phyloP scores from a whole-genome alignment of 768 basidiomycete genomes.

The Scleroderma bovista region DNA sequence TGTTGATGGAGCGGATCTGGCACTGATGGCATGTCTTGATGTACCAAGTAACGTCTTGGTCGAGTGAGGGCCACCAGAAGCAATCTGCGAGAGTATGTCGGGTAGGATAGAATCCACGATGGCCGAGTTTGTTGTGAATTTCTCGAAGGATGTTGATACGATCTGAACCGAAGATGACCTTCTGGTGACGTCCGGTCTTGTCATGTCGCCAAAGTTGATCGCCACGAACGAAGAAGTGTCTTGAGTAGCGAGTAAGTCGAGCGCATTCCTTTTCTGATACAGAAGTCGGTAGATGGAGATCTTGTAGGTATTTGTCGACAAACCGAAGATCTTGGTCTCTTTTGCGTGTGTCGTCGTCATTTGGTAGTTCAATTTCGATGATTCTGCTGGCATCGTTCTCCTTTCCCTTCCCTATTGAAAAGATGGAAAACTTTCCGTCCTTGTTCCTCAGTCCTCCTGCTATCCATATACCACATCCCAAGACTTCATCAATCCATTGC shows the following conservation, averaged over 20 bases:
- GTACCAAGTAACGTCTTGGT: too few species aligned
- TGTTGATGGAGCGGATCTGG: too few species aligned
- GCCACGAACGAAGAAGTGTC: slow-evolving; percentile 15
- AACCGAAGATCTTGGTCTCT: too few species aligned
- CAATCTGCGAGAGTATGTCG: slow-evolving; percentile 5
- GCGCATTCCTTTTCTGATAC: too few species aligned
- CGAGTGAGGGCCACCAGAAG: slow-evolving; percentile 29
- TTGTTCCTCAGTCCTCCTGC: neutral
- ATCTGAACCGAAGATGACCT: too few species aligned
- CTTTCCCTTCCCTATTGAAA: neutral
- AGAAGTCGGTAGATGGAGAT: too few species aligned
- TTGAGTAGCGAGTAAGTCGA: slow-evolving; percentile 15
- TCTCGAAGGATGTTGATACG: neutral
- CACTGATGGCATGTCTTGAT: too few species aligned
- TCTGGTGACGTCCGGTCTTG: too few species aligned
- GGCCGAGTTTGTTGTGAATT: slow-evolving; percentile 1
- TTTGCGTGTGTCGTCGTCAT: too few species aligned
- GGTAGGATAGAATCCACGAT: slow-evolving; percentile 5
- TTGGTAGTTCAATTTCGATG: too few species aligned
- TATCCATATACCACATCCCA: neutral
- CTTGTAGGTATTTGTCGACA: too few species aligned
- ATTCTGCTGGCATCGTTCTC: neutral
- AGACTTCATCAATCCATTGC: too few species aligned
- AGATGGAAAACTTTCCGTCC: neutral
- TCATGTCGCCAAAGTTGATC: neutral